A percentile compares a stretch with the other conserved stretches of the same genome.
Evolutionary conservation across 2,329 filamentous ascomycete genomes (phyloP).

Genomic region (Microthyrium microscopicum): DNA sequence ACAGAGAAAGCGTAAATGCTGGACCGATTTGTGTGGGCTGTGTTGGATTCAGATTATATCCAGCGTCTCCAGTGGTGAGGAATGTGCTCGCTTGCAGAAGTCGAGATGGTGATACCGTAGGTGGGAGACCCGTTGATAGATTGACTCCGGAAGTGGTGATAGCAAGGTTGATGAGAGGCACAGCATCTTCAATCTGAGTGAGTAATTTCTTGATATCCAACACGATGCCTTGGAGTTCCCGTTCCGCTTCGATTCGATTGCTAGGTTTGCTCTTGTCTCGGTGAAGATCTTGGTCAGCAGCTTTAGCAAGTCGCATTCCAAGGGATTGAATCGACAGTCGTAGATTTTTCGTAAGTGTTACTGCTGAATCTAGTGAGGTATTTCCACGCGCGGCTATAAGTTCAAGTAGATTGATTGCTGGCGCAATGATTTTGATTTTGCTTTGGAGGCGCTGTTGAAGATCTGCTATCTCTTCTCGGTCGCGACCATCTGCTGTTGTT

Average conservation of each 20-base stretch:
- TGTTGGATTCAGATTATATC: conserved; percentile 51
- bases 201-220: conserved; percentile 60
- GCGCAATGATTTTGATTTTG: conserved; percentile 83
- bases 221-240: conserved; percentile 54
- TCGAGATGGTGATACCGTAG: conserved; percentile 76
- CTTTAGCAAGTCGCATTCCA: conserved; percentile 55
- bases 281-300: conserved; percentile 45
- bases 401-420: conserved; percentile 82
- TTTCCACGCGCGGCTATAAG: conserved; percentile 68
- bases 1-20: conserved; percentile 70
- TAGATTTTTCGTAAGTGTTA: conserved; percentile 65
- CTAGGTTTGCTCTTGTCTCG: conserved; percentile 28
- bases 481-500: conserved; percentile 53
- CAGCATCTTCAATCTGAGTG: conserved; percentile 69
- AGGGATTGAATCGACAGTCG: conserved; percentile 70
- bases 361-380: conserved; percentile 68
- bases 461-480: conserved; percentile 52
- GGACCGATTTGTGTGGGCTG: conserved; percentile 69
- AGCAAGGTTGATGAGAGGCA: conserved; percentile 81
- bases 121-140: conserved; percentile 60
- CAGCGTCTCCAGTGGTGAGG: conserved; percentile 69
- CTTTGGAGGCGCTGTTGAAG: conserved; percentile 61
- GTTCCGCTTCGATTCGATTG: conserved; percentile 39
- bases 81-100: conserved; percentile 86
- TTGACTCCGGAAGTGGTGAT: conserved; percentile 88